Conservation (phyloP, 176 grass and related monocot species). For the Urochloa ruziziensis region DNA sequence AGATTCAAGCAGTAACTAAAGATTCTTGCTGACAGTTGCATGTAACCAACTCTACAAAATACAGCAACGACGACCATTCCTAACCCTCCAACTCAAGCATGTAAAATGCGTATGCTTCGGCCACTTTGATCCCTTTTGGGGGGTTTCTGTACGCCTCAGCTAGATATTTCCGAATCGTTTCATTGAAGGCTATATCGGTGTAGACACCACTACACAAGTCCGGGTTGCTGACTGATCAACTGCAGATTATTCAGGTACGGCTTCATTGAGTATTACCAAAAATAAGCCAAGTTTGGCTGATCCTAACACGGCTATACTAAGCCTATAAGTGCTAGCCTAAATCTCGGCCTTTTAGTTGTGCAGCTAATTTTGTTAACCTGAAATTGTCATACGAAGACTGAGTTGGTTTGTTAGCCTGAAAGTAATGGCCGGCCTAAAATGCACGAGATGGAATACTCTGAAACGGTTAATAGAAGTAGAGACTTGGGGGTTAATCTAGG, state of each 20-base stretch:
- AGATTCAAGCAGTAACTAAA: not conserved
- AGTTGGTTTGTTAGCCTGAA: not conserved
- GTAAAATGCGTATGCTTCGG: not conserved
- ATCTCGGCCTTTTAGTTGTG: not conserved
- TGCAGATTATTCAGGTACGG: not conserved
- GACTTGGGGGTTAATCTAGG: not conserved
- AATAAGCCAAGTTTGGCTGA: not conserved
- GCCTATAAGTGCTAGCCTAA: too few species aligned
- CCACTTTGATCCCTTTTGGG: too few species aligned
- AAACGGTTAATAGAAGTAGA: not conserved
- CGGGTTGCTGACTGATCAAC: not conserved
- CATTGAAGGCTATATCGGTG: slow-evolving; percentile 23
- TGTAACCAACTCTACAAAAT: not conserved
- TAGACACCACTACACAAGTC: too few species aligned
- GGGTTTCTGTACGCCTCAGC: not conserved
- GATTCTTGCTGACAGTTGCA: not conserved
- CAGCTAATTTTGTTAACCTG: not conserved
- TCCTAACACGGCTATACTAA: not conserved
- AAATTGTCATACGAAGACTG: not conserved
- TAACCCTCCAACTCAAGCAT: not conserved
- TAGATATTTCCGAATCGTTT: slow-evolving; percentile 2
- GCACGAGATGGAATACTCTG: not conserved
- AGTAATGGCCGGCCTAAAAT: not conserved
- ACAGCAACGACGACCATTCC: not conserved
- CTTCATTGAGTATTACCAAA: not conserved